Percentiles rank a stretch among this genome's conserved stretches.
Conservation (phyloP, 148 eudicot species). For the Chenopodium suecicum region DNA sequence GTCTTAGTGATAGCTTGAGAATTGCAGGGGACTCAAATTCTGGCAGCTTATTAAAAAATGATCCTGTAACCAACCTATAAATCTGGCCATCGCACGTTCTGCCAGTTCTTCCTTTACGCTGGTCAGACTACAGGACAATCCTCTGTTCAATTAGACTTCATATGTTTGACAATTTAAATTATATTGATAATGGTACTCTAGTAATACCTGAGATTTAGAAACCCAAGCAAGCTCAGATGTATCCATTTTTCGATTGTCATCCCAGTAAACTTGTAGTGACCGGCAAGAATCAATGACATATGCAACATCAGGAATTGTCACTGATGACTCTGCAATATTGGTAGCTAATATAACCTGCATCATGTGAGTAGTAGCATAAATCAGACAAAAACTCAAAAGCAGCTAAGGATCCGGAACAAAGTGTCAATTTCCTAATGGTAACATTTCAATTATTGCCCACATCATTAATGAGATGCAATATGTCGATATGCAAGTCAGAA, state of each 20-base stretch:
- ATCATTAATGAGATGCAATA: neutral
- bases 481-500: no score
- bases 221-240: slow-evolving; percentile 83
- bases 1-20: slow-evolving; percentile 66
- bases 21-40: slow-evolving; percentile 74
- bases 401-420: neutral
- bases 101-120: slow-evolving; percentile 95
- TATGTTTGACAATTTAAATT: neutral
- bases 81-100: slow-evolving; percentile 91
- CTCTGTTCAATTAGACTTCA: slow-evolving; percentile 3
- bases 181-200: neutral
- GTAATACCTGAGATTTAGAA: slow-evolving; percentile 89
- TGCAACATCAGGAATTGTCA: slow-evolving; percentile 93
- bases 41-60: slow-evolving; percentile 57
- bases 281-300: slow-evolving; percentile 93
- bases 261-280: slow-evolving; percentile 91
- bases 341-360: slow-evolving; percentile 95
- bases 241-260: slow-evolving; percentile 56
- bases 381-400: neutral
- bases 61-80: slow-evolving; percentile 74
- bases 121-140: slow-evolving; percentile 66
- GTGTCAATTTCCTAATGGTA: neutral
- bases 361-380: slow-evolving; percentile 19
- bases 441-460: neutral
- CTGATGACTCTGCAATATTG: slow-evolving; percentile 97